Base-by-base conservation (phyloP, 768 basidiomycete species). In the Termitomyces sp. region DNA sequence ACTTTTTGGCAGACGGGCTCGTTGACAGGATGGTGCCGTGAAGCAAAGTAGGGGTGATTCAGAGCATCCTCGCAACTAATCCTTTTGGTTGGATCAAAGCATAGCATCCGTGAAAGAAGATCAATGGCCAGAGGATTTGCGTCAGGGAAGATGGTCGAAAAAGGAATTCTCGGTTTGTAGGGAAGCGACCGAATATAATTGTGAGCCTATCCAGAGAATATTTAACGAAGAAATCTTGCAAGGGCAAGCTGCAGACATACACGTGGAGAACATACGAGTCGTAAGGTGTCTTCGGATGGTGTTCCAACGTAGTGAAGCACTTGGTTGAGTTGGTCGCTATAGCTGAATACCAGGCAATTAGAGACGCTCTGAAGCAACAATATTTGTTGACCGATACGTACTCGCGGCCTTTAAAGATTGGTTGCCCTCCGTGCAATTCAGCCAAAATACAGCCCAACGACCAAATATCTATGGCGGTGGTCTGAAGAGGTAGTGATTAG, bases 141-240 rank as follows among this genome's bases (percentile, higher is more conserved):
- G 45, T 86, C 82, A 1, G 97, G 96, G 77, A 92, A 98, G 22
- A 98, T 78, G 24, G 88, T 89, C 22, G 87, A 80, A 74, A 98
- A 98, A 0, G 90, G 87, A 24, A 98, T 90, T 30, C 92, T 84
- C 24, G 96, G 93, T 71, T 94, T 94, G 78, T 95, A 98, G 30
- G 97, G 97, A 24, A 99, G 79, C 26, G 94, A 97, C 49, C 95
- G 90, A 64, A 99, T 98, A 69, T 99, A 99, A 64, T 97, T 94
- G 77, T 96, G 93, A 0, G 93, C 93, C 92, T 94, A 64, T 10
- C 62, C n/a, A 32, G 35, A 44, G 47, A 47, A 50, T 30, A 45
- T 32, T 56, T 45, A 51, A 14, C 22, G 1, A 21, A 28, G 22
- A 26, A 9, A 28, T n/a, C 7, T 26, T 40, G 10, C 6, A 34